phyloP scores from a whole-genome alignment of 2,329 filamentous ascomycete genomes.

The Aureobasidium pullulans region DNA sequence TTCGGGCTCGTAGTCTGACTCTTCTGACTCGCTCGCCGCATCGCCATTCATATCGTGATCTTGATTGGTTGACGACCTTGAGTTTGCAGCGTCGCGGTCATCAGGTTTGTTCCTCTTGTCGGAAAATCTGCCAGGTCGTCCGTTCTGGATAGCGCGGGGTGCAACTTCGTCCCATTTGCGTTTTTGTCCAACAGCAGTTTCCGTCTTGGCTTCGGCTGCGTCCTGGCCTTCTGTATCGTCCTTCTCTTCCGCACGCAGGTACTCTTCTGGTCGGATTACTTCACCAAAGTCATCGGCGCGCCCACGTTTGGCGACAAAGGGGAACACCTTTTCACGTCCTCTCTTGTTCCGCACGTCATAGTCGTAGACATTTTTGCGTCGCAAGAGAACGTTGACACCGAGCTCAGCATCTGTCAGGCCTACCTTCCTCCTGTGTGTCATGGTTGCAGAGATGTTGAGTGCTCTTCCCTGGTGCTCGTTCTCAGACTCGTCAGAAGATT shows the following conservation, averaged over 20 bases:
- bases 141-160: constrained; percentile 18
- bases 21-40: constrained; percentile 41
- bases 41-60: constrained; percentile 20
- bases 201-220: constrained; percentile 43
- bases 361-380: constrained; percentile 85
- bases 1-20: constrained; percentile 45
- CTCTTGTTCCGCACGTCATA: constrained; percentile 88
- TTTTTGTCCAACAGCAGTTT: constrained; percentile 68
- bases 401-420: constrained; percentile 83
- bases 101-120: constrained; percentile 35
- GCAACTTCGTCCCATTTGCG: constrained; percentile 79
- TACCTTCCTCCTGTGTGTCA: constrained; percentile 82
- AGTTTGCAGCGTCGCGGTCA: constrained; percentile 23
- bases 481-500: constrained; percentile 81
- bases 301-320: constrained; percentile 70
- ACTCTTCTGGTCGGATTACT: constrained; percentile 87
- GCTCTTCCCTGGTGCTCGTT: constrained; percentile 86
- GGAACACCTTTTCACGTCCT: constrained; percentile 87
- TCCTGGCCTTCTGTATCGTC: constrained; percentile 66
- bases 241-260: constrained; percentile 83
- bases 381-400: constrained; percentile 82
- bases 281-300: constrained; percentile 90
- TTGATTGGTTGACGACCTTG: constrained; percentile 15
- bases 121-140: constrained; percentile 17
- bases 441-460: constrained; percentile 76